Conservation (phyloP, 306 rosid genomes). For the Ammopiptanthus mongolicus region DNA sequence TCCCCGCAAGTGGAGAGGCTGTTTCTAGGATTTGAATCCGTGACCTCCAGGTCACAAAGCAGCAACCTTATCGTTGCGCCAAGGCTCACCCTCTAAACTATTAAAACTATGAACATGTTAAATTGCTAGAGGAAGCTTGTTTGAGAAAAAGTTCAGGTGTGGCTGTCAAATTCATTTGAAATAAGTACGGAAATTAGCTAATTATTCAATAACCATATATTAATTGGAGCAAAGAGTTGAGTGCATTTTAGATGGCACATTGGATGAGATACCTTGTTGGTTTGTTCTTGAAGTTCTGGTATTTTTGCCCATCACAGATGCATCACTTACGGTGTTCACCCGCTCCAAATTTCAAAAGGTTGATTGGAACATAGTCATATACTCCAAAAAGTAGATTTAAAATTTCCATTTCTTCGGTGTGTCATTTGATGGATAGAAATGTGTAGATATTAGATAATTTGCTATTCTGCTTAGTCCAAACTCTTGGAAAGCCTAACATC, state of each 20-base stretch:
- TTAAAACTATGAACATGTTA: not conserved
- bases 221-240: not conserved
- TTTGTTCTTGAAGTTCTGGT: not conserved
- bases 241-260: not conserved
- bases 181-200: not conserved
- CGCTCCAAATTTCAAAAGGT: not conserved
- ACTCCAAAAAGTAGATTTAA: not conserved
- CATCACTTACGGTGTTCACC: not conserved
- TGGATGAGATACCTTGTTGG: not conserved
- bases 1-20: too few species aligned
- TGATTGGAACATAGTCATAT: conserved; percentile 1
- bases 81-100: too few species aligned
- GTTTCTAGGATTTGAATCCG: too few species aligned
- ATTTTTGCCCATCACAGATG: not conserved
- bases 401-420: not conserved
- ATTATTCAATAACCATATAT: not conserved
- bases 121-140: conserved; percentile 6
- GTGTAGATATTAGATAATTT: not conserved
- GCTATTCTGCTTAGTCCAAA: not conserved
- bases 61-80: too few species aligned
- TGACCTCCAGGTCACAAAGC: too few species aligned
- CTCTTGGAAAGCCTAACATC: not conserved
- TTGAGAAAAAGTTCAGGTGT: not conserved
- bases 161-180: not conserved
- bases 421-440: conserved; percentile 1